phyloP scores from a whole-genome alignment of 2,329 filamentous ascomycete species.

The Clathrospora elynae region DNA sequence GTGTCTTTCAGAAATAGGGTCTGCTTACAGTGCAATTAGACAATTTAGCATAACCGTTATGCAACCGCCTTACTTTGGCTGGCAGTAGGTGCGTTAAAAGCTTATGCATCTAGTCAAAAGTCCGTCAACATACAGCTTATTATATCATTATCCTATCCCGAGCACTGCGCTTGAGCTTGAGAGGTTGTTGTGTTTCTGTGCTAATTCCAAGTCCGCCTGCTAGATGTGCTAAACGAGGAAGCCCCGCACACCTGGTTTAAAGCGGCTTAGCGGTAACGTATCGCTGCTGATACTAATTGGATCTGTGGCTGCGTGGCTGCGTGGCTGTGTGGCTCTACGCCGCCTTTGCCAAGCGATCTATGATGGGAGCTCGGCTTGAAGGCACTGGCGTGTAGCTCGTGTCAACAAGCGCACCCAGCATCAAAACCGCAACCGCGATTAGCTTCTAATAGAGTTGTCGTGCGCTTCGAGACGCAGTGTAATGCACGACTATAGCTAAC shows the following conservation, averaged over 20 bases:
- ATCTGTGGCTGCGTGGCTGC: no score
- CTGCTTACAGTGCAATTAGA: no score
- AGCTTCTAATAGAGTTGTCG: constrained; percentile 9
- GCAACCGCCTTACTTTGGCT: no score
- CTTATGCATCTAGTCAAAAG: no score
- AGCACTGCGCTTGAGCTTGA: constrained; percentile 13
- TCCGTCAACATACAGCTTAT: no score
- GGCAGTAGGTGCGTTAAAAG: no score
- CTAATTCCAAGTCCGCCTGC: constrained; percentile 17
- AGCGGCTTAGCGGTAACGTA: constrained; percentile 10
- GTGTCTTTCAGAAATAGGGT: no score
- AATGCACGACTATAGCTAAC: constrained; percentile 14
- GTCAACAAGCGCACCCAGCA: constrained; percentile 7
- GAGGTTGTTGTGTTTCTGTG: constrained; percentile 16
- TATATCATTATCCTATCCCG: constrained; percentile 17
- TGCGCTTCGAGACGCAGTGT: constrained; percentile 16
- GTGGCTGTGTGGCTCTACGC: no score
- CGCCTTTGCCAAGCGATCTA: no score
- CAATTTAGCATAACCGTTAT: no score
- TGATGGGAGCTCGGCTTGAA: no score
- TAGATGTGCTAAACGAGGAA: constrained; percentile 14
- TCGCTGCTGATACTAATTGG: constrained; percentile 10
- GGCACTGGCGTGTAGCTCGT: no score
- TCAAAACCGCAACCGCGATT: constrained; percentile 10
- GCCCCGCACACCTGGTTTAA: constrained; percentile 14